Conservation (phyloP, 371 early-diverging fungal genomes). For the Entomophthora muscae region DNA sequence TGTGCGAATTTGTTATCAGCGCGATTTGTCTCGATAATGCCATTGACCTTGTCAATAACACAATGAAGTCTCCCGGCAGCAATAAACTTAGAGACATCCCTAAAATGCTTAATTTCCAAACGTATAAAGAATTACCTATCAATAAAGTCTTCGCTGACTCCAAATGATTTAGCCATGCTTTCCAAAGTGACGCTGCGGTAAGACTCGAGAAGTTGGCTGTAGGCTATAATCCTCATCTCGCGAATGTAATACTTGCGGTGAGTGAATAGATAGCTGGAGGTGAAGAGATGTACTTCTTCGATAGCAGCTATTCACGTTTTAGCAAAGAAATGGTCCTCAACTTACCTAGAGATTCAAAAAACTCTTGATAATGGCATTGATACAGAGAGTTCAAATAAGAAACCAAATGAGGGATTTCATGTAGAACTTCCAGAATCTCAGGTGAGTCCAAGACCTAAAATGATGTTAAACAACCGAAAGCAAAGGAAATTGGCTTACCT, state of each 20-base stretch:
- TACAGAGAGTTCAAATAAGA: slow-evolving; percentile 77
- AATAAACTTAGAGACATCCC: slow-evolving; percentile 91
- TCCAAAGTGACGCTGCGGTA: slow-evolving; percentile 89
- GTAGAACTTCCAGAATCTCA: slow-evolving; percentile 90
- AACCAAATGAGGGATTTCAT: slow-evolving; percentile 70
- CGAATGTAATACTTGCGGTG: slow-evolving; percentile 86
- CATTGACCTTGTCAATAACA: slow-evolving; percentile 97
- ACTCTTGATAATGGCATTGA: slow-evolving; percentile 83
- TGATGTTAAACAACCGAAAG: background rate
- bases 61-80: slow-evolving; percentile 93
- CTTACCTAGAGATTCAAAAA: slow-evolving; percentile 62
- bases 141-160: slow-evolving; percentile 86
- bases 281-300: slow-evolving; percentile 26
- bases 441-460: slow-evolving; percentile 78
- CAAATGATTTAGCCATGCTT: slow-evolving; percentile 95
- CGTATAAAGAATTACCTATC: slow-evolving; percentile 48
- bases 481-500: slow-evolving; percentile 26
- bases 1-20: slow-evolving; percentile 93
- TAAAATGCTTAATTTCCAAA: slow-evolving; percentile 11
- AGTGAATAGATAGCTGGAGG: slow-evolving; percentile 45
- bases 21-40: slow-evolving; percentile 90
- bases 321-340: slow-evolving; percentile 10
- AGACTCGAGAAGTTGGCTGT: slow-evolving; percentile 93
- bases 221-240: slow-evolving; percentile 96
- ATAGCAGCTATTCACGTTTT: slow-evolving; percentile 23